These are phyloP conservation scores for Isoetes engelmannii DNA, from an alignment of 83 land plant genomes.

Conservation along the genomic window DNA sequence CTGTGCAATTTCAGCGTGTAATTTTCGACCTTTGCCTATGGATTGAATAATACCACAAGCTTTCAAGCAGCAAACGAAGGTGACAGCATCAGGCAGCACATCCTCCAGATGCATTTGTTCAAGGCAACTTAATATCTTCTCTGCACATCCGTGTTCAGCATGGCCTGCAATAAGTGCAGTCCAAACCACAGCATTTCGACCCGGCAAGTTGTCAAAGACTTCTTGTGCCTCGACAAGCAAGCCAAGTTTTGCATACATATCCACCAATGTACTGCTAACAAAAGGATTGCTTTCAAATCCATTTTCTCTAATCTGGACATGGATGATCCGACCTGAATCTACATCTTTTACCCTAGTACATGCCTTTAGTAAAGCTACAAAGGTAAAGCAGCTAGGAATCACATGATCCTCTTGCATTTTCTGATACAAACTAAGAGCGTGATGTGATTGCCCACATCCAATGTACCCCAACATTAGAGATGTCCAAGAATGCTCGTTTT, in stretches of 20 bases:
- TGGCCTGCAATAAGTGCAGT: not conserved
- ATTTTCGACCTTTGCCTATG: not conserved
- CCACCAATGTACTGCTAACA: constrained; percentile 9
- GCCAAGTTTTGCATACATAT: constrained; percentile 8
- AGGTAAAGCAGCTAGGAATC: not conserved
- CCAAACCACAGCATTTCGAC: not conserved
- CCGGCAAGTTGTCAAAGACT: not conserved
- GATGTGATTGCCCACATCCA: not conserved
- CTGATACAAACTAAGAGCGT: constrained; percentile 2
- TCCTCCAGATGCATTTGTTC: not conserved
- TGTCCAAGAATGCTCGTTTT: constrained; percentile 15
- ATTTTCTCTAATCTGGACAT: not conserved
- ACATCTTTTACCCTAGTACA: constrained; percentile 2
- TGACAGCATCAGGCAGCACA: not conserved
- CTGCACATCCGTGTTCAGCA: not conserved
- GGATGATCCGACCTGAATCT: not conserved
- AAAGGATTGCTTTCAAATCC: not conserved
- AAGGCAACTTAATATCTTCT: not conserved
- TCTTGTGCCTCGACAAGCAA: not conserved
- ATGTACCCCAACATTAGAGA: constrained; percentile 7
- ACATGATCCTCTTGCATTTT: constrained; percentile 3
- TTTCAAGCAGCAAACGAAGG: constrained; percentile 3
- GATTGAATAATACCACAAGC: not conserved
- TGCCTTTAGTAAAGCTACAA: not conserved
- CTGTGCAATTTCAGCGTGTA: not conserved